Evolutionary conservation across 495 filamentous ascomycete genomes (phyloP).

Genomic region (Paragyromitra xinjiangensis): DNA sequence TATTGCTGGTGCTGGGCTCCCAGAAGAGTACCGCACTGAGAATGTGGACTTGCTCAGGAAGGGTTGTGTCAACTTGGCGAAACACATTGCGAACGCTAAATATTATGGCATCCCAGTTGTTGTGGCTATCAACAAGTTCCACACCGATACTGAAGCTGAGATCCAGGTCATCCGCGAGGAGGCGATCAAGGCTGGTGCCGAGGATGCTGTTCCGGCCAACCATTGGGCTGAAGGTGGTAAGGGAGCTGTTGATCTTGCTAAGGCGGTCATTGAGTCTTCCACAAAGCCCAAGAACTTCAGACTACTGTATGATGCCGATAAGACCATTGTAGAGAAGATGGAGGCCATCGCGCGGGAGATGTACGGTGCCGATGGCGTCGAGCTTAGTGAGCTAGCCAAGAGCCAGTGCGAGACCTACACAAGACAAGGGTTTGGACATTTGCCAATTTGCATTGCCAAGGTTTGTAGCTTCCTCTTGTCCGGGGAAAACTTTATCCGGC

Average conservation of each 20-base stretch:
- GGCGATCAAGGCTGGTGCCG: constrained; percentile 88
- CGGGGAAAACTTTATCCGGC: not conserved
- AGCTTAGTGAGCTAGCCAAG: constrained; percentile 92
- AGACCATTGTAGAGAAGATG: constrained; percentile 86
- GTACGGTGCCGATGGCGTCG: constrained; percentile 91
- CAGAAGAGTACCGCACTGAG: constrained; percentile 88
- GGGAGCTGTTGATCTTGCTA: constrained; percentile 88
- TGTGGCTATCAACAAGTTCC: constrained; percentile 95
- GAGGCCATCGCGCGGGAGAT: constrained; percentile 88
- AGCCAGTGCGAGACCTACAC: constrained; percentile 96
- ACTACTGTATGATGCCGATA: constrained; percentile 82
- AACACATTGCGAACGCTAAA: constrained; percentile 89
- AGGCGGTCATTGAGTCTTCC: constrained; percentile 82
- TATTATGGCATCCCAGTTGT: constrained; percentile 93
- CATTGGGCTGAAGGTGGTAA: constrained; percentile 97
- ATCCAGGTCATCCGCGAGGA: constrained; percentile 88
- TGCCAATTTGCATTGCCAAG: constrained; percentile 96
- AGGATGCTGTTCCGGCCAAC: constrained; percentile 91
- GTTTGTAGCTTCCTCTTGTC: constrained; percentile 20
- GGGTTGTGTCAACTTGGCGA: constrained; percentile 91
- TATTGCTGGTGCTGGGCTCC: constrained; percentile 79
- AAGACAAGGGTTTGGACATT: constrained; percentile 86
- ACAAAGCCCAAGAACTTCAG: constrained; percentile 89
- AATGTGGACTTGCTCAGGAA: constrained; percentile 88
- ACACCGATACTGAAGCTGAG: constrained; percentile 92